Base-by-base conservation (phyloP, 305 asterid genomes). In the Plantago coronopus region DNA sequence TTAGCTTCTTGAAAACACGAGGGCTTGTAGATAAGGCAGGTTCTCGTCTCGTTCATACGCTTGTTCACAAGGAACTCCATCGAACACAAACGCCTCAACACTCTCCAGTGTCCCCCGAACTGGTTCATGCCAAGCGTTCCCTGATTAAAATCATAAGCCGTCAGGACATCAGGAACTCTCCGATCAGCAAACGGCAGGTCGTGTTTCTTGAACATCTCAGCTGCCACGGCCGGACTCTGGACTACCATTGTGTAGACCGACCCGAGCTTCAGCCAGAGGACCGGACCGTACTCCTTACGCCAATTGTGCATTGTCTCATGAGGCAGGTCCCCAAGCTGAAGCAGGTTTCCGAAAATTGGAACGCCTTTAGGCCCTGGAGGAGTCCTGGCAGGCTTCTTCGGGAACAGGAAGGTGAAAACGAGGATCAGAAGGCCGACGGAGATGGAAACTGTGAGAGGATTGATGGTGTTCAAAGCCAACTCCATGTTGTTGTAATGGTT, bases 321-420 rank as follows among this genome's bases (percentile, higher is more conserved):
- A 2, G 89, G 94, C 44, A 78, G 62, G 17, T 62, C 69, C 1
- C 89, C 94, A 9, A 85, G 80, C 23, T 78, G 77, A 60, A 76
- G 74, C 48, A 85, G 74, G 68, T 80, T 78, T 15, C 89, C 89
- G 49, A 85, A 67, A 22, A 83, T 25, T 0, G 89, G 94, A 55
- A 79, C 17, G 16, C 87, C 87, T 0, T 68, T 79, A 0, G 91
- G 91, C 18, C 91, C 85, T 6, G 91, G 91, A 3, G 91, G 91
- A 11, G 44, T 56, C 1, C 67, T 72, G 37, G 73, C 71, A 7
- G 68, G 59, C 6, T 64, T 74, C 4, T 59, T 74, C 40, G 58
- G 38, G 12, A 25, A 37, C 58, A 53, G 17, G 40, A 53, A 23
- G 22, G 61, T 29, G 7, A 21, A 16, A 16, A 70, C 9, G 9